Evolutionary conservation across 108 stramenopile species (phyloP).

Genomic region (Ochromonas danica): DNA sequence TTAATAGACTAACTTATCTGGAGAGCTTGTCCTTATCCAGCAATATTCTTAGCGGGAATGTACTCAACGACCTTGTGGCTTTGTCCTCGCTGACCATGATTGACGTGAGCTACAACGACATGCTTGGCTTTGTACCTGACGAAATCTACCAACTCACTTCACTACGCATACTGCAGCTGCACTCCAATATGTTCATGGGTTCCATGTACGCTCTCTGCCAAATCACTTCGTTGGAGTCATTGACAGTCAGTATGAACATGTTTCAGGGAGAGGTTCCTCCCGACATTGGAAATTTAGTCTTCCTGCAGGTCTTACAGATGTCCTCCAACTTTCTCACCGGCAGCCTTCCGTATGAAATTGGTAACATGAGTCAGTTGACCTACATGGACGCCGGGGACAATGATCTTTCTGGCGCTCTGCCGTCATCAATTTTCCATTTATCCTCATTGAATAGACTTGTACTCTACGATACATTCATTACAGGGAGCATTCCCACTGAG

Average conservation of each 20-base stretch:
- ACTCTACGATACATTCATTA: neutral
- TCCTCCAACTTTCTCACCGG: no score
- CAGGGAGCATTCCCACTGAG: neutral
- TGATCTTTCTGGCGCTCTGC: neutral
- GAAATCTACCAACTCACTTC: no score
- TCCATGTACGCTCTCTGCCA: no score
- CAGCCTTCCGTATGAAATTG: no score
- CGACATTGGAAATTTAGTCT: no score
- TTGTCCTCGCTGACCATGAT: neutral
- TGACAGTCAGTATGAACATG: no score
- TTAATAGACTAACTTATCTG: neutral
- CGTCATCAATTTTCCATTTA: neutral
- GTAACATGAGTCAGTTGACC: no score
- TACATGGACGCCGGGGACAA: neutral
- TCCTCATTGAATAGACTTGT: neutral
- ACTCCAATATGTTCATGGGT: no score
- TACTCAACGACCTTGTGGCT: neutral
- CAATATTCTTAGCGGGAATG: neutral
- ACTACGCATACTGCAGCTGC: no score
- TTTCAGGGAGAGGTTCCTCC: no score
- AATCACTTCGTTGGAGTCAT: no score
- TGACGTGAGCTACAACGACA: neutral
- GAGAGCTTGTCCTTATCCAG: neutral
- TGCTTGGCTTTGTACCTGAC: neutral
- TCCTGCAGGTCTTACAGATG: no score